These are phyloP conservation scores for Osmanthus fragrans DNA, from an alignment of 257 asterid genomes.

Conservation along the genomic window DNA sequence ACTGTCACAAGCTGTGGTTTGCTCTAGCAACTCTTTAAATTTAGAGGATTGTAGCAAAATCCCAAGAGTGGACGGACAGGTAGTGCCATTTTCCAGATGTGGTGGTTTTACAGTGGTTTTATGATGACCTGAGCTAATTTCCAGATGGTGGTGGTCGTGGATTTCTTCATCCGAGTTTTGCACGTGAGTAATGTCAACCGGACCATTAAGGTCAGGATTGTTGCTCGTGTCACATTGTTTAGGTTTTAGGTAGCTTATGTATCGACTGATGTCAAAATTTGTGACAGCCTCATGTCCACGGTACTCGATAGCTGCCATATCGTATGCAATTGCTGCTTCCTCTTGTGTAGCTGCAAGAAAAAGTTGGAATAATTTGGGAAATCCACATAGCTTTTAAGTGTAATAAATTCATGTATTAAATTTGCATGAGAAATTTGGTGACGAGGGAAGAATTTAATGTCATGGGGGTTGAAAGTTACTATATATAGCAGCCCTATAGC, in stretches of 20 bases:
- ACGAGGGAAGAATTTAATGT: slow-evolving; percentile 24
- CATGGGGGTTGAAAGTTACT: slow-evolving; percentile 20
- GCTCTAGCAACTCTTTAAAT: slow-evolving; percentile 62
- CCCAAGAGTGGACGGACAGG: slow-evolving; percentile 51
- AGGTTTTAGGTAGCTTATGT: slow-evolving; percentile 49
- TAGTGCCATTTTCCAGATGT: slow-evolving; percentile 9
- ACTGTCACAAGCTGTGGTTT: slow-evolving; percentile 30
- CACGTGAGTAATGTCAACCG: slow-evolving; percentile 12
- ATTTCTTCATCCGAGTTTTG: slow-evolving; percentile 31
- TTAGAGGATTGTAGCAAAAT: slow-evolving; percentile 59
- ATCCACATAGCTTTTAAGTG: neutral
- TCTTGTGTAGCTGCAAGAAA: slow-evolving; percentile 78
- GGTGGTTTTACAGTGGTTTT: slow-evolving; percentile 27
- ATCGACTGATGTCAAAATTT: slow-evolving; percentile 86
- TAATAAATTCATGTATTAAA: slow-evolving; percentile 37
- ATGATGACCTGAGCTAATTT: slow-evolving; percentile 27
- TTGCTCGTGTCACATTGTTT: slow-evolving; percentile 16
- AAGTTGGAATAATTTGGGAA: slow-evolving; percentile 21
- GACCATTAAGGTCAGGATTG: slow-evolving; percentile 19
- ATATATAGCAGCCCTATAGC: slow-evolving; percentile 43
- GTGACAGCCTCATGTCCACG: slow-evolving; percentile 93
- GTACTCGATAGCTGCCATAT: slow-evolving; percentile 92
- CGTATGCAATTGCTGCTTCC: slow-evolving; percentile 96
- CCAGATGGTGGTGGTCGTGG: slow-evolving; percentile 25
- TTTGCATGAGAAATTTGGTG: slow-evolving; percentile 59